Evolutionary conservation across 257 asterid species (phyloP).

Genomic region (Anisodus acutangulus): DNA sequence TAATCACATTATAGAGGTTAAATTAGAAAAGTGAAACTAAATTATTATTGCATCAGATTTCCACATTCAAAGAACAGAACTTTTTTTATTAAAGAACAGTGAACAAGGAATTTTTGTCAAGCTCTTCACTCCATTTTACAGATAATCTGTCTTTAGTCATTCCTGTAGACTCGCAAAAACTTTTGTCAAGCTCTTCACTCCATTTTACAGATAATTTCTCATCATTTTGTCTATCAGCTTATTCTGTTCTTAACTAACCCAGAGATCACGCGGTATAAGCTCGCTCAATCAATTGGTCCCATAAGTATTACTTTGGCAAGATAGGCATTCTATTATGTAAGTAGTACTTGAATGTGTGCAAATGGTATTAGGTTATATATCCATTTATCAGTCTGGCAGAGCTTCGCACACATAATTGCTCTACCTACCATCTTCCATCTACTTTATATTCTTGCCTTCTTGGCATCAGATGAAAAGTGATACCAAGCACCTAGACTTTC

Average conservation of each 20-base stretch:
- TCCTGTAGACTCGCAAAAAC: background rate
- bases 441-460: background rate
- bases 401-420: background rate
- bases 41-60: slow-evolving; percentile 10
- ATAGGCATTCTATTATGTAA: background rate
- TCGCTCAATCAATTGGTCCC: background rate
- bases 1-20: background rate
- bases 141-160: background rate
- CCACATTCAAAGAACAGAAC: background rate
- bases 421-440: background rate
- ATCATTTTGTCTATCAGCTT: background rate
- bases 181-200: background rate
- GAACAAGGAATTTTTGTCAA: background rate
- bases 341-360: background rate
- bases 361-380: background rate
- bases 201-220: background rate
- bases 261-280: background rate
- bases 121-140: background rate
- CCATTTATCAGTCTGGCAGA: background rate
- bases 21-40: background rate
- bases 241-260: background rate
- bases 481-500: background rate
- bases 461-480: background rate
- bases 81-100: background rate
- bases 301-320: background rate